Evolutionary conservation across 257 asterid genomes (phyloP), one percentile per base, ranked within the genome.

Genomic region (Solanum piurae): DNA sequence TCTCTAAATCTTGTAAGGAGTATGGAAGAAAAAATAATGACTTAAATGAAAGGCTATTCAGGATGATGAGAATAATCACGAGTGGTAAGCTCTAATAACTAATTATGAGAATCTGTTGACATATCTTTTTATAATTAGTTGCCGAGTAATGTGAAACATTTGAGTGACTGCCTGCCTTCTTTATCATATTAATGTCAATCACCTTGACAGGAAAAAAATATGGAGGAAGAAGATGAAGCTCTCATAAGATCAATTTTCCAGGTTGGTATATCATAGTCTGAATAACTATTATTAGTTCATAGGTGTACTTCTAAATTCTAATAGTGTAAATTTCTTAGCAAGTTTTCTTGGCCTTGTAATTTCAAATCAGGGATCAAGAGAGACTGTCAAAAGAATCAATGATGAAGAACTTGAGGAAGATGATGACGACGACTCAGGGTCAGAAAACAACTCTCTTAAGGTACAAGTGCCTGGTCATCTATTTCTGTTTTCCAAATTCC

Each of bases 181-280:
- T 52, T 23, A 77, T 21, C 62, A 74, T 55, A 71, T 42, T 20
- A 10, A 34, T 36, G 40, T 82, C 69, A 38, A 75, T 64, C 83
- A 16, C 89, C 86, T 71, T 79, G 40, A 83, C 87, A 95, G 98
- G 95, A 93, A 87, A 91, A 90, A 86, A 91, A 88, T 89, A 40
- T 93, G 89, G 93, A 90, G 90, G 97, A 94, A 90, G 95, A 94
- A 52, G 98, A 96, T 49, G 99, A 96, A 92, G 97, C 97, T 84
- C 93, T 90, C 13, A 93, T 94, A 88, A 92, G 90, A 91, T 87
- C 93, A n/a, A 64, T 94, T 71, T 96, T 94, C 90, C 86, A 86
- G 89, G 98, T 92, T 72, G 86, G 92, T 77, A 91, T 69, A 16
- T 9, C 68, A 29, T 20, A 36, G 31, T 27, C 37, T 42, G 20